Evolutionary conservation across 495 filamentous ascomycete species (phyloP).

Genomic region (Cercophora sp.): DNA sequence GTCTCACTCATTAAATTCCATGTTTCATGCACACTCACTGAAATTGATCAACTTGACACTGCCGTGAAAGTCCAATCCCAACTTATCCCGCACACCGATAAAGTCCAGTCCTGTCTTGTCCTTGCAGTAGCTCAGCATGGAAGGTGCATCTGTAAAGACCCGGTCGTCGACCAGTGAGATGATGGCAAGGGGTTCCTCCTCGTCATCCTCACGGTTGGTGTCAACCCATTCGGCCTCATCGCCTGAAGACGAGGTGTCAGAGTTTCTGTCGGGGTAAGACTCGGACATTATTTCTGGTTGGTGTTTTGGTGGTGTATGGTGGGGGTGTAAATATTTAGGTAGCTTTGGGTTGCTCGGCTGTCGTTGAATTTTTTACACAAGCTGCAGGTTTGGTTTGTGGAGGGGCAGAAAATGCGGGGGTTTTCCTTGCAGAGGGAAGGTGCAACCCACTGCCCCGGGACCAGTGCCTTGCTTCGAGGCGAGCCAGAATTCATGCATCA

Average conservation of each 20-base stretch:
- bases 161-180: constrained; percentile 68
- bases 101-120: constrained; percentile 73
- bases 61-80: constrained; percentile 76
- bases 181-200: constrained; percentile 56
- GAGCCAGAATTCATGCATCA: no score
- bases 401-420: no score
- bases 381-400: no score
- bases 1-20: neutral
- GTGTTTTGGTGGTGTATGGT: no score
- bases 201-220: constrained; percentile 46
- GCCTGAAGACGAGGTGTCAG: constrained; percentile 22
- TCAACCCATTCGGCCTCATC: constrained; percentile 77
- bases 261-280: constrained; percentile 19
- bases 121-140: constrained; percentile 71
- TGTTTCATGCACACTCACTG: constrained; percentile 30
- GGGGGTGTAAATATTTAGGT: neutral
- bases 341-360: no score
- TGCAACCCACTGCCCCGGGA: no score
- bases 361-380: no score
- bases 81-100: constrained; percentile 54
- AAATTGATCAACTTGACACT: constrained; percentile 85
- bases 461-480: no score
- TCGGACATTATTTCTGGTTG: constrained; percentile 27
- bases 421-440: no score
- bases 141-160: constrained; percentile 58